A percentile compares a stretch with the other conserved stretches of the same genome.
Evolutionary conservation across 2,329 filamentous ascomycete species (phyloP).

Genomic region (Nemania serpens): DNA sequence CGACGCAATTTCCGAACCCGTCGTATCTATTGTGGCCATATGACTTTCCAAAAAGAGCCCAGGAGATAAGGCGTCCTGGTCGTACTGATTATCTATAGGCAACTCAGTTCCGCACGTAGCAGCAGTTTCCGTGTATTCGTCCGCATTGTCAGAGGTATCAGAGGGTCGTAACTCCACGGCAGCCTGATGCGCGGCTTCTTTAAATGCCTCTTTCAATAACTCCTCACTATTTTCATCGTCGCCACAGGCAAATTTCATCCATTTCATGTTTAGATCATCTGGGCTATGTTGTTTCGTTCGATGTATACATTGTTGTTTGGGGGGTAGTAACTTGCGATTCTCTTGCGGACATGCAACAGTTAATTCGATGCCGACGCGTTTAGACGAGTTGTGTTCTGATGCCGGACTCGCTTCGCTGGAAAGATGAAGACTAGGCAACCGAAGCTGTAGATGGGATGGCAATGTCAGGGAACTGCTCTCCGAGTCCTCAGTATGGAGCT

Average conservation of each 20-base stretch:
- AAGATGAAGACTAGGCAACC: slow-evolving; percentile 30
- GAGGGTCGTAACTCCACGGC: slow-evolving; percentile 37
- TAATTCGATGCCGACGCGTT: neutral
- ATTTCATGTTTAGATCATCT: slow-evolving; percentile 27
- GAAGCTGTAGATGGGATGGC: slow-evolving; percentile 34
- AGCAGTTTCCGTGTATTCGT: slow-evolving; percentile 17
- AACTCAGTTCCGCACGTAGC: slow-evolving; percentile 22
- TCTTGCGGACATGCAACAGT: neutral
- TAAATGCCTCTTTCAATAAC: slow-evolving; percentile 30
- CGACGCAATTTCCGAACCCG: slow-evolving; percentile 18
- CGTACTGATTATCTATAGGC: neutral
- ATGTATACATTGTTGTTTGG: slow-evolving; percentile 3
- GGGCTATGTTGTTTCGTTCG: neutral
- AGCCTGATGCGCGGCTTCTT: slow-evolving; percentile 35
- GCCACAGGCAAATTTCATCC: slow-evolving; percentile 40
- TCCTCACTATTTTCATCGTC: slow-evolving; percentile 33
- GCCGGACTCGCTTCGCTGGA: slow-evolving; percentile 24
- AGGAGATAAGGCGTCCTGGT: slow-evolving; percentile 1
- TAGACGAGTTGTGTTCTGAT: neutral
- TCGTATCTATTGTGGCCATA: slow-evolving; percentile 30
- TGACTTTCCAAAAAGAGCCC: slow-evolving; percentile 25
- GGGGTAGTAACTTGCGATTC: neutral
- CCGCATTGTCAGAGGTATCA: slow-evolving; percentile 20
- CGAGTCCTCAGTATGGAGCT: neutral
- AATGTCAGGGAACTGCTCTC: slow-evolving; percentile 20